Conservation (phyloP, 139 green algal species). For the Tetradesmus obliquus region DNA sequence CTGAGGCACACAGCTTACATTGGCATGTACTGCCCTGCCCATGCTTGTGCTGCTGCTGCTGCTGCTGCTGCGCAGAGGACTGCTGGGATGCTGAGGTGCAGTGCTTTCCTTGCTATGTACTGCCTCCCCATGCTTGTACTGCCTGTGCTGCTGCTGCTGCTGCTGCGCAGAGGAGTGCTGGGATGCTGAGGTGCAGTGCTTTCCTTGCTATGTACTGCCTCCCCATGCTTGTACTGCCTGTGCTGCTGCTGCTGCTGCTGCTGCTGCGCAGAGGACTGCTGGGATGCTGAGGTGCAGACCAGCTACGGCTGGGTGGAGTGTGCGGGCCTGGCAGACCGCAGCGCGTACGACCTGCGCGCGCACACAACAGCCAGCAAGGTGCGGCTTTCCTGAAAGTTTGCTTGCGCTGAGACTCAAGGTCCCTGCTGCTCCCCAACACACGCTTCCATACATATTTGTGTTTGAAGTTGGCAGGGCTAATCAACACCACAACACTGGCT, state of each 20-base stretch:
- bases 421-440: no score
- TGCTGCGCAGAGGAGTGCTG: slow-evolving; percentile 87
- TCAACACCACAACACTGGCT: no score
- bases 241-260: slow-evolving; percentile 26
- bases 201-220: background rate
- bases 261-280: slow-evolving; percentile 88
- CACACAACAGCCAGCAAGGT: slow-evolving; percentile 83
- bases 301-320: slow-evolving; percentile 99
- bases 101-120: background rate
- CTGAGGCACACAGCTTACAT: slow-evolving; percentile 67
- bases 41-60: background rate
- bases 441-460: no score
- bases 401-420: background rate
- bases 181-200: slow-evolving; percentile 67
- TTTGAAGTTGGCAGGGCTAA: no score
- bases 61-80: slow-evolving; percentile 64
- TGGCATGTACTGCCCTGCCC: background rate
- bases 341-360: slow-evolving; percentile 92
- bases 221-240: background rate
- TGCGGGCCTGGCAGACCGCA: slow-evolving; percentile 95
- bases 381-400: background rate
- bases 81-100: slow-evolving; percentile 87
- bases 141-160: background rate
- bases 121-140: background rate
- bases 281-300: slow-evolving; percentile 97